These are phyloP conservation scores for Bryum argenteum DNA, from an alignment of 225 moss, liverwort and hornwort genomes.

Conservation along the genomic window DNA sequence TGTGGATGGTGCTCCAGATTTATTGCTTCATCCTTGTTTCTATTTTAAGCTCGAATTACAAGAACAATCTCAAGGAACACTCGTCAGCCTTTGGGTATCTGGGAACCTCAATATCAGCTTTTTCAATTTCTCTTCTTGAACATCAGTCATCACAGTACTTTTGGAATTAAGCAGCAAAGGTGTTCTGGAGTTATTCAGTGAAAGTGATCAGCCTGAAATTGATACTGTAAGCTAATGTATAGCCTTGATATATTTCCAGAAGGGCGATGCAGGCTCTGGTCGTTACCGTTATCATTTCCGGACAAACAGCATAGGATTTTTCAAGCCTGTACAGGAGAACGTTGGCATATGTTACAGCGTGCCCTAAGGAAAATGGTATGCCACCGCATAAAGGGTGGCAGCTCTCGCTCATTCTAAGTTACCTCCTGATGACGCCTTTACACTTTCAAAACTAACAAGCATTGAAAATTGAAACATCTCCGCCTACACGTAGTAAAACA, in stretches of 20 bases:
- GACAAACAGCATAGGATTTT: background rate
- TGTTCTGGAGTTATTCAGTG: too few species aligned
- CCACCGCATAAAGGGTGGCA: slow-evolving; percentile 18
- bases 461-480: background rate
- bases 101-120: too few species aligned
- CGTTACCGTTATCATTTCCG: background rate
- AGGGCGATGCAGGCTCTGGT: background rate
- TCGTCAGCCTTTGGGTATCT: too few species aligned
- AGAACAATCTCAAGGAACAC: too few species aligned
- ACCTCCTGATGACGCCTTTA: slow-evolving; percentile 23
- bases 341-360: slow-evolving; percentile 35
- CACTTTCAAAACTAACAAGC: slow-evolving; percentile 9
- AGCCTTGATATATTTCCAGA: too few species aligned
- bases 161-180: too few species aligned
- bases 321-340: slow-evolving; percentile 29
- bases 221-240: too few species aligned
- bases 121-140: too few species aligned
- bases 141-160: too few species aligned
- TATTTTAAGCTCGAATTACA: too few species aligned
- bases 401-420: background rate
- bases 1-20: background rate
- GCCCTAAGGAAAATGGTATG: slow-evolving; percentile 17
- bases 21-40: too few species aligned
- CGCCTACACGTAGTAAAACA: slow-evolving; percentile 62
- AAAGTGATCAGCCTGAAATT: too few species aligned